Base-by-base conservation (phyloP, 176 grass and related monocot species). In the Oryza punctata region DNA sequence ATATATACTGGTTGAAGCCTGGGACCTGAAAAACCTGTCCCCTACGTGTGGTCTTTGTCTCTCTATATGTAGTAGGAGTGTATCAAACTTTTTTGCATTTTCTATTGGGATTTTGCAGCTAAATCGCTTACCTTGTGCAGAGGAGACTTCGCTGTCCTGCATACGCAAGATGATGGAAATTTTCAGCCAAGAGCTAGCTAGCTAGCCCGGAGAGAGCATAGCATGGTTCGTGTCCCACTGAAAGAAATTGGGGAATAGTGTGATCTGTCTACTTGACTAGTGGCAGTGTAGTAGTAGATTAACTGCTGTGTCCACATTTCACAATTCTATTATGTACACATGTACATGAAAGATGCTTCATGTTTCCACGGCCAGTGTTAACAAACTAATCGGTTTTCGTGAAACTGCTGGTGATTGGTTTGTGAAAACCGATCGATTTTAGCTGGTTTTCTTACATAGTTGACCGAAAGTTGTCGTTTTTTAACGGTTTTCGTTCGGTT, bases 161-260 rank as follows among this genome's bases (percentile, higher is more conserved):
- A 57, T 19, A 57, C 52, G 52, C 19, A 57, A 57, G 52, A 57
- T 21, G 18, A 57, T 57, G 18, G 52, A n/a, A n/a, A 57, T 8
- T 57, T 57, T 57, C 52, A n/a, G 52, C 52, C 16, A 57, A 57
- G 52, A 21, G 18, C 6, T 57, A 57, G 52, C 49, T 57, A 33
- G 32, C 5, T 33, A 21, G 50, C 50, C 50, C 50, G 2, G 54
- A 61, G 21, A 13, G 43, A 84, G 81, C 27, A 32, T 77, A 81
- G 64, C 82, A 89, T 43, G 82, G 77, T 76, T 81, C 82, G 46
- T 85, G 81, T 80, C 76, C 76, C 23, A 43, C 69, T 79, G 15
- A 79, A 80, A 69, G 47, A 79, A 79, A 82, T 76, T 68, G 14
- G n/a, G 18, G 74, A 15, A 83, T 29, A 26, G 13, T 87, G 64